Base-by-base conservation (phyloP, 2,329 filamentous ascomycete genomes). In the Sarocladium oryzae region DNA sequence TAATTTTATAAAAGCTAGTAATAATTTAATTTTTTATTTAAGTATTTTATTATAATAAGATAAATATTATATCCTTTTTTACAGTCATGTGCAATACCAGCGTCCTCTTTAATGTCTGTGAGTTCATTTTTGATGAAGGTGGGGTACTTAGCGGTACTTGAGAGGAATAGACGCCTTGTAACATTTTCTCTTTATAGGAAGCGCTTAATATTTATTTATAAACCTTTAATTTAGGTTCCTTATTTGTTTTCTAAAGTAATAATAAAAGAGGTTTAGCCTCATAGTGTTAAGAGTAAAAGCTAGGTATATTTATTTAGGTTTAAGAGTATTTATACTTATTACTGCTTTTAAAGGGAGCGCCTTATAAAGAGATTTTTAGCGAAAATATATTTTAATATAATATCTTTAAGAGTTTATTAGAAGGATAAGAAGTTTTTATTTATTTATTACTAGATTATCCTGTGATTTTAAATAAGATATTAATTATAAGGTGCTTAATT, bases 1-100 rank as follows among this genome's bases (percentile, higher is more conserved):
- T 49, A 49, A 26, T 46, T 37, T 30, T 24, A 10, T 52, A 4
- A 16, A 24, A 51, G 26, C 30, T 21, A 38, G 32, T 51, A 24
- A 21, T 32, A n/a, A n/a, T n/a, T n/a, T n/a, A n/a, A n/a, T n/a
- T n/a, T n/a, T n/a, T n/a, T n/a, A n/a, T n/a, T n/a, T n/a, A n/a
- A n/a, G n/a, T n/a, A n/a, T n/a, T n/a, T n/a, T n/a, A n/a, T 18
- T 33, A 38, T 37, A 48, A 32, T 40, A 9, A n/a, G n/a, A n/a
- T n/a, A n/a, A n/a, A n/a, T n/a, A n/a, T n/a, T n/a, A n/a, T n/a
- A n/a, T n/a, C n/a, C n/a, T n/a, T n/a, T n/a, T n/a, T n/a, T n/a
- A n/a, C n/a, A n/a, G n/a, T n/a, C n/a, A 37, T 37, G 35, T 37
- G 35, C 35, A 37, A 37, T 37, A 16, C 7, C 35, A 37, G 35